Evolutionary conservation across 305 asterid genomes (phyloP).

Genomic region (Solanum aculeatissimum): DNA sequence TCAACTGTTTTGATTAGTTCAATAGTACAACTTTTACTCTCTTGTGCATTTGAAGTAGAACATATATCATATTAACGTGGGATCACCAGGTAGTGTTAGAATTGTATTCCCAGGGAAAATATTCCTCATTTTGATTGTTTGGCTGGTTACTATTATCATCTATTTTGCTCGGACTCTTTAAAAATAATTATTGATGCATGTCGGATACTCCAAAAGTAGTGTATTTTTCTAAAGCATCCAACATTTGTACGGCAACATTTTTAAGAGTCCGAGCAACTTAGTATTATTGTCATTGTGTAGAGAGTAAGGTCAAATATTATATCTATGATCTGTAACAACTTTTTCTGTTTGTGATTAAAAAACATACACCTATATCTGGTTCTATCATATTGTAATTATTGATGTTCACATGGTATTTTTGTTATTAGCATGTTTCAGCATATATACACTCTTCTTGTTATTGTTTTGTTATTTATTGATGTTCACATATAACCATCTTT

Average conservation of each 20-base stretch:
- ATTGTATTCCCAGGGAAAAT: neutral
- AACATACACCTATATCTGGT: neutral
- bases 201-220: neutral
- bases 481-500: neutral
- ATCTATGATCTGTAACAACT: neutral
- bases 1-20: neutral
- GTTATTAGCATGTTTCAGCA: neutral
- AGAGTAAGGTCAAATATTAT: neutral
- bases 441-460: neutral
- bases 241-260: neutral
- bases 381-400: neutral
- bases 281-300: neutral
- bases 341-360: neutral
- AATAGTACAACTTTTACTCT: neutral
- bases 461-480: neutral
- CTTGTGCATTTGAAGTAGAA: neutral
- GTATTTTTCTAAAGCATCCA: neutral
- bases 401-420: neutral
- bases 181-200: too few species aligned
- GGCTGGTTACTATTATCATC: neutral
- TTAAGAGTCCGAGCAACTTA: neutral
- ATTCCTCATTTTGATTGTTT: neutral
- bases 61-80: neutral
- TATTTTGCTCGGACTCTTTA: too few species aligned
- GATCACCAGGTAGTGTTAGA: neutral